Base-by-base conservation (phyloP, 116 monocot species). In the Phalaenopsis hybrid region DNA sequence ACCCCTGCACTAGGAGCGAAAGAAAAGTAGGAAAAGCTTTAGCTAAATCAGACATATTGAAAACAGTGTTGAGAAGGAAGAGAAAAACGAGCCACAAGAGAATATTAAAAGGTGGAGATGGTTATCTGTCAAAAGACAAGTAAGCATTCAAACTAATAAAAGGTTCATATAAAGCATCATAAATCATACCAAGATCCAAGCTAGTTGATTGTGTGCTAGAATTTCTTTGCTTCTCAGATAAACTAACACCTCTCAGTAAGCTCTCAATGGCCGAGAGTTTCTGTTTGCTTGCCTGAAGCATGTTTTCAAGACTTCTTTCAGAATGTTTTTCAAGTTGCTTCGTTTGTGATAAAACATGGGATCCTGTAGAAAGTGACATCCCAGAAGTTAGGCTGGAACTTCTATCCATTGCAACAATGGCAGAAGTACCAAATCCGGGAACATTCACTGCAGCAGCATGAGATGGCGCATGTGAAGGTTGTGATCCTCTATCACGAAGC, bases 261-360 rank as follows among this genome's bases (percentile, higher is more conserved):
- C 89, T 99, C 86, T 99, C 95, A 91, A 99, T 99, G 61, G 99
- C 99, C 21, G 92, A 90, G 63, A 99, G 95, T 75, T 99, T 99
- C 65, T 99, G 93, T 70, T 99, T 95, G 86, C 99, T 99, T 41
- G 99, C 82, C 84, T 91, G 87, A 57, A 99, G 83, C 68, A 99
- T 87, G 75, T 89, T 95, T 79, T 99, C 95, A 80, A 99, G 87
- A 78, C 87, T 99, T 86, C 99, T 93, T 82, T 93, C 95, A 15
- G 91, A 81, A 79, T 81, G 75, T 87, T 90, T 90, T 16, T 82
- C 81, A 41, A 84, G 55, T 52, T 87, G 78, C 85, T 92, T 95
- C 51, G 85, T 50, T 72, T 91, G 95, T 73, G 93, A 85, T 50
- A 87, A 50, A 74, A 83, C 86, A 33, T 86, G 55, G 76, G 72